These are phyloP conservation scores for Yamadazyma atmosphaerica DNA, from an alignment of 1,139 yeast genomes.

Conservation along the genomic window DNA sequence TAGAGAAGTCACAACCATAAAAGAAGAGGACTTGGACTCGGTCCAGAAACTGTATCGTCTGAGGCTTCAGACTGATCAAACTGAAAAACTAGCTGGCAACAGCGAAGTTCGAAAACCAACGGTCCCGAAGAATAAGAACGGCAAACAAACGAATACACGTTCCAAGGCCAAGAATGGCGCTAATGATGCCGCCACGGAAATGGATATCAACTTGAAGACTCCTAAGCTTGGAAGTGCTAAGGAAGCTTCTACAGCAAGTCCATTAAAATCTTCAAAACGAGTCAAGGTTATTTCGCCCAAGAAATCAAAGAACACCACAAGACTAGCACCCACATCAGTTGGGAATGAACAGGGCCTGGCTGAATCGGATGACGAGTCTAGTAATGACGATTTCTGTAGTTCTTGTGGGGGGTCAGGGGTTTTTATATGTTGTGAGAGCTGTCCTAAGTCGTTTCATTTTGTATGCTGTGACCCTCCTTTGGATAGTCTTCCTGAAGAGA, in stretches of 20 bases:
- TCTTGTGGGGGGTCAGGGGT: slow-evolving; percentile 88
- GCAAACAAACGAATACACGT: slow-evolving; percentile 1
- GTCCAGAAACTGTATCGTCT: slow-evolving; percentile 7
- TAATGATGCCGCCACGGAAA: neutral
- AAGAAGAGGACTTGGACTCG: slow-evolving; percentile 1
- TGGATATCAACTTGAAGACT: slow-evolving; percentile 1
- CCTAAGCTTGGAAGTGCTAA: slow-evolving; percentile 3
- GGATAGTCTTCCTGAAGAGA: slow-evolving; percentile 81
- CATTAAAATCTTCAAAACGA: slow-evolving; percentile 26
- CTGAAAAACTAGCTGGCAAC: slow-evolving; percentile 30
- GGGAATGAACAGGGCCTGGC: slow-evolving; percentile 4
- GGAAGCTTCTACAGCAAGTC: slow-evolving; percentile 11
- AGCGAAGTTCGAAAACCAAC: slow-evolving; percentile 34
- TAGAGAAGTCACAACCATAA: slow-evolving; percentile 3
- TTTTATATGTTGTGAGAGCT: slow-evolving; percentile 89
- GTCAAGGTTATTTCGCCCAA: slow-evolving; percentile 46
- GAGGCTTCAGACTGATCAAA: slow-evolving; percentile 11
- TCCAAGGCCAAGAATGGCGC: neutral
- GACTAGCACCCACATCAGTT: slow-evolving; percentile 25
- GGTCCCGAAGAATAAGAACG: slow-evolving; percentile 17
- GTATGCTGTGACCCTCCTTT: slow-evolving; percentile 90
- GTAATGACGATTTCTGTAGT: slow-evolving; percentile 86
- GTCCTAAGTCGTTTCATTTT: slow-evolving; percentile 91
- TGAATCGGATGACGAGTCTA: slow-evolving; percentile 21
- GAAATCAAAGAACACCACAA: slow-evolving; percentile 28